Base-by-base conservation (phyloP, 306 rosid genomes). In the Trichosanthes truncata region DNA sequence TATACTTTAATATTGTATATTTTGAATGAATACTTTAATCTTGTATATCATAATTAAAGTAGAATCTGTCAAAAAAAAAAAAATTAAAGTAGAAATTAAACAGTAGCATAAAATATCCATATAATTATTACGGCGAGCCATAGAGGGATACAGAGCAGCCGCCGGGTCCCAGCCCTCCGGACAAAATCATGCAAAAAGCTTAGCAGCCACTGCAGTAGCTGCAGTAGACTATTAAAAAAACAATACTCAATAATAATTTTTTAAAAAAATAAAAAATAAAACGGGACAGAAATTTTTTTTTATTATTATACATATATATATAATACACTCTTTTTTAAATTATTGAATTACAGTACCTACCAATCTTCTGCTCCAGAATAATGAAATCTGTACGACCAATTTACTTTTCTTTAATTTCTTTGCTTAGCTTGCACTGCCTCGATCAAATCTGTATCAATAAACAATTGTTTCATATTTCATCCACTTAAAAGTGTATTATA, bases 151-250 rank as follows among this genome's bases (percentile, higher is more conserved):
- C 36, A 25, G 15, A 25, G 77, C 55, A 45, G 77, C 77, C 56
- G 38, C 33, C 56, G n/a, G 57, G 77, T 71, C 57, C 77, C 77
- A 71, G 12, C 21, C 77, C 6, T 46, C 5, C 1, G 40, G 77
- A 72, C 77, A 72, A 72, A 45, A 72, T 46, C 77, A 72, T 72
- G 77, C 11, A 71, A 45, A 62, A 60, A 31, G 41, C 36, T 63
- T 63, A 62, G 11, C 71, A 31, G 23, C 71, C 71, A 63, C 41
- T 26, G 7, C 40, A 23, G 31, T 57, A n/a, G n/a, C n/a, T 25
- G 17, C 20, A 25, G 14, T 26, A 29, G 7, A 61, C 17, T 11
- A 61, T 61, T 61, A 60, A 56, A 21, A 21, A 11, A 12, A 14
- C 21, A 63, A 31, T 15, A 29, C 21, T 62, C 69, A 13, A 60